phyloP scores from a whole-genome alignment of 2,329 filamentous ascomycete species.

The Elsinoe perseae region DNA sequence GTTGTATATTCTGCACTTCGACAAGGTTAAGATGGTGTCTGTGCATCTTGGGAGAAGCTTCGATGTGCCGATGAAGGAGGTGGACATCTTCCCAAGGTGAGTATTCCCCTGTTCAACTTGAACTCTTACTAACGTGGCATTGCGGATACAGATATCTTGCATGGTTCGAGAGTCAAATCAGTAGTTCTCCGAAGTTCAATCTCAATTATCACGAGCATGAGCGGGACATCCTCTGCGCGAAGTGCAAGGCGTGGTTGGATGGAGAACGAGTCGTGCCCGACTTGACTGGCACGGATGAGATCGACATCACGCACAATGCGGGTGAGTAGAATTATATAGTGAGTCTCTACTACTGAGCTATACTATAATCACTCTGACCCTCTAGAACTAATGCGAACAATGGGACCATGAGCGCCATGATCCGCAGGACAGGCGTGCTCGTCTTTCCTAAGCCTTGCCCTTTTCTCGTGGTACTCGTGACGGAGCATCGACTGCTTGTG shows the following conservation, averaged over 20 bases:
- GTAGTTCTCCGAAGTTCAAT: conserved; percentile 17
- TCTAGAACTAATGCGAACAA: too few species aligned
- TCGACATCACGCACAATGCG: not conserved
- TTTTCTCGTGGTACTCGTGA: too few species aligned
- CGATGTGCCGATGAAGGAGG: conserved; percentile 19
- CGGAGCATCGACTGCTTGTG: too few species aligned
- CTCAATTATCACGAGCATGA: conserved; percentile 19
- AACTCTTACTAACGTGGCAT: not conserved
- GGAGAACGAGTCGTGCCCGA: conserved; percentile 17
- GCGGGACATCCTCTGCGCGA: conserved; percentile 18
- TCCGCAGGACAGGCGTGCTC: too few species aligned
- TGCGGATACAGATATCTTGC: conserved; percentile 20
- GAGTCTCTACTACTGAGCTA: too few species aligned
- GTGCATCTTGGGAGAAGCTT: conserved; percentile 17
- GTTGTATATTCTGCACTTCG: conserved; percentile 26
- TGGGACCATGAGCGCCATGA: too few species aligned
- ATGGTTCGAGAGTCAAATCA: conserved; percentile 18
- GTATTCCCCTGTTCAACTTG: not conserved
- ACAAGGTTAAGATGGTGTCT: conserved; percentile 30
- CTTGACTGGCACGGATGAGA: conserved; percentile 18
- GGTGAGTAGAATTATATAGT: not conserved
- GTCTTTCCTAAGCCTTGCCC: too few species aligned
- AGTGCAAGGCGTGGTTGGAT: conserved; percentile 19
- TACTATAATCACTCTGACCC: too few species aligned
- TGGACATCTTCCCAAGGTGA: conserved; percentile 17